These are phyloP conservation scores for Heritiera fomes DNA, from an alignment of 345 rosid species.

Conservation along the genomic window DNA sequence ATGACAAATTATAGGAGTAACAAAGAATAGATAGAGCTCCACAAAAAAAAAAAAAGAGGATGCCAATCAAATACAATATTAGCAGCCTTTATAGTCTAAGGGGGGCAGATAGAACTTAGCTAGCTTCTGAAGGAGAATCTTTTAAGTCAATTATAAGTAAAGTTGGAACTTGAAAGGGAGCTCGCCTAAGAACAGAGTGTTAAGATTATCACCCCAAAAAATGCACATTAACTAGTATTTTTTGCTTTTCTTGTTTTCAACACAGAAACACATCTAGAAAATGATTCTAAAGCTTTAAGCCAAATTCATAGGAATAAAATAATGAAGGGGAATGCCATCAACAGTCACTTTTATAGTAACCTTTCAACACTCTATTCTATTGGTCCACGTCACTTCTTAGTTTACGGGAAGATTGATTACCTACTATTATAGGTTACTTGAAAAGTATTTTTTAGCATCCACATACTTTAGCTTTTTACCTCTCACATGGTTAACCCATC, in stretches of 20 bases:
- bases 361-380: too few relatives aligned
- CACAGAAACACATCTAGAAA: background rate
- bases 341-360: too few relatives aligned
- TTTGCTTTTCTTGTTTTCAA: background rate
- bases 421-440: too few relatives aligned
- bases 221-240: background rate
- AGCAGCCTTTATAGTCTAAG: background rate
- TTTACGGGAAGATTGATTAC: too few relatives aligned
- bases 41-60: too few relatives aligned
- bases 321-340: background rate
- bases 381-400: too few relatives aligned
- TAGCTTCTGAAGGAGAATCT: background rate
- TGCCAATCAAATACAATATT: too few relatives aligned
- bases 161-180: background rate
- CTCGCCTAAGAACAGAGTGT: background rate
- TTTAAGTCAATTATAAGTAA: background rate
- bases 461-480: too few relatives aligned
- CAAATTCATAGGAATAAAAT: background rate
- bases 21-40: too few relatives aligned
- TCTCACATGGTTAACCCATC: too few relatives aligned
- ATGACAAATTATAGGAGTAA: too few relatives aligned
- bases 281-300: background rate
- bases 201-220: background rate
- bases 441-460: too few relatives aligned
- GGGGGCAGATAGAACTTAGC: background rate